A percentile compares a stretch with the other conserved stretches of the same genome.
These are phyloP conservation scores for Ceratocystis smalleyi DNA, from an alignment of 2,329 filamentous ascomycete genomes.

Conservation along the genomic window DNA sequence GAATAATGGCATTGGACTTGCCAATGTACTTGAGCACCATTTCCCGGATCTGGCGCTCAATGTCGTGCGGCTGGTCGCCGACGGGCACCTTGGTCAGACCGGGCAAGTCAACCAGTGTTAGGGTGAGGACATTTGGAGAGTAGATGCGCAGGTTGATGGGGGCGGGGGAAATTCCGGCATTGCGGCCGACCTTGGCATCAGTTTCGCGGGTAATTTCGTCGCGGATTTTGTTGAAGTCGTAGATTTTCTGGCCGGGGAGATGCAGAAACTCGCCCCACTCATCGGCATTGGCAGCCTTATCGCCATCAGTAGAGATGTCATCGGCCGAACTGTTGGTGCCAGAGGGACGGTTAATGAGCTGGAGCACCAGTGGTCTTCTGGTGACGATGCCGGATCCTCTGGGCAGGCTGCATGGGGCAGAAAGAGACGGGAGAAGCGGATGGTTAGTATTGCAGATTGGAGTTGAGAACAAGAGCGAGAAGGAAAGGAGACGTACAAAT, in stretches of 20 bases:
- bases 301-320: slow-evolving; percentile 49
- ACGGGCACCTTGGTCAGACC: slow-evolving; percentile 94
- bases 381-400: slow-evolving; percentile 97
- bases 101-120: slow-evolving; percentile 91
- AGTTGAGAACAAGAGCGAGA: slow-evolving; percentile 1
- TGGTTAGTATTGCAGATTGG: slow-evolving; percentile 16
- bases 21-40: slow-evolving; percentile 98
- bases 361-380: slow-evolving; percentile 83
- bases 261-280: slow-evolving; percentile 99
- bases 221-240: slow-evolving; percentile 95
- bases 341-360: slow-evolving; percentile 82
- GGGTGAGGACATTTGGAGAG: slow-evolving; percentile 91
- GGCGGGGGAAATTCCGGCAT: slow-evolving; percentile 87
- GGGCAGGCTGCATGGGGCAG: slow-evolving; percentile 51
- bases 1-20: slow-evolving; percentile 94
- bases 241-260: slow-evolving; percentile 92
- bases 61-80: slow-evolving; percentile 89
- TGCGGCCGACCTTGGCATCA: slow-evolving; percentile 87
- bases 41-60: slow-evolving; percentile 88
- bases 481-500: slow-evolving; percentile 58
- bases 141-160: slow-evolving; percentile 98
- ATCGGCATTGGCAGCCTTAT: slow-evolving; percentile 79
- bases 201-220: slow-evolving; percentile 97
- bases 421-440: slow-evolving; percentile 20
- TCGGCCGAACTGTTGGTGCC: slow-evolving; percentile 59